These are phyloP conservation scores for Huntiella abstrusa DNA, from an alignment of 2,329 filamentous ascomycete genomes.

Conservation along the genomic window DNA sequence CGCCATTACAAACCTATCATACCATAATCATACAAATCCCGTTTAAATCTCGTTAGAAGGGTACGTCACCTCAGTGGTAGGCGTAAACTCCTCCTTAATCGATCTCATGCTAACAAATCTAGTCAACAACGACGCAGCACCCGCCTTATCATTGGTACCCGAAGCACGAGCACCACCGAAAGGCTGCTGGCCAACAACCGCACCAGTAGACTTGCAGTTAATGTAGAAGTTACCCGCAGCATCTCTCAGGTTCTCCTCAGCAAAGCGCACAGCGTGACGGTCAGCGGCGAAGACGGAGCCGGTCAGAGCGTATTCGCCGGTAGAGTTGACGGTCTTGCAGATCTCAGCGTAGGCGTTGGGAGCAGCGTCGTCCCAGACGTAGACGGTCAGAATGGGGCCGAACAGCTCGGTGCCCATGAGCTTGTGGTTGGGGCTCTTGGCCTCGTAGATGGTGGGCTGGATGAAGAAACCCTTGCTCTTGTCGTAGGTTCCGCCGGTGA, in stretches of 20 bases:
- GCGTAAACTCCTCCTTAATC: constrained; percentile 58
- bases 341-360: constrained; percentile 36
- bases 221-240: constrained; percentile 71
- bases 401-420: constrained; percentile 67
- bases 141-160: constrained; percentile 58
- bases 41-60: constrained; percentile 43
- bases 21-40: background rate
- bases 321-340: constrained; percentile 48
- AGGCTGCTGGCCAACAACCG: constrained; percentile 54
- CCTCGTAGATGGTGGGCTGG: constrained; percentile 64
- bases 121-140: constrained; percentile 41
- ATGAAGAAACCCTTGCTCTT: constrained; percentile 65
- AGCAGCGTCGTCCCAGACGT: constrained; percentile 57
- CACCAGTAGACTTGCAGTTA: constrained; percentile 65
- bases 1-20: no score
- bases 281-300: constrained; percentile 59
- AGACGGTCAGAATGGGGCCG: constrained; percentile 53
- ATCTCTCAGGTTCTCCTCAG: constrained; percentile 53
- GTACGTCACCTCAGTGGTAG: constrained; percentile 44
- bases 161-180: constrained; percentile 51
- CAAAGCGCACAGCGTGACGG: constrained; percentile 43
- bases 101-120: constrained; percentile 49
- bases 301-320: constrained; percentile 61
- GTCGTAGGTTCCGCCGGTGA: constrained; percentile 63
- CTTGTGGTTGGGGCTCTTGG: constrained; percentile 53